Conservation (phyloP, 192 early-diverging fungal species). For the Rhizoclosmatium globosum region DNA sequence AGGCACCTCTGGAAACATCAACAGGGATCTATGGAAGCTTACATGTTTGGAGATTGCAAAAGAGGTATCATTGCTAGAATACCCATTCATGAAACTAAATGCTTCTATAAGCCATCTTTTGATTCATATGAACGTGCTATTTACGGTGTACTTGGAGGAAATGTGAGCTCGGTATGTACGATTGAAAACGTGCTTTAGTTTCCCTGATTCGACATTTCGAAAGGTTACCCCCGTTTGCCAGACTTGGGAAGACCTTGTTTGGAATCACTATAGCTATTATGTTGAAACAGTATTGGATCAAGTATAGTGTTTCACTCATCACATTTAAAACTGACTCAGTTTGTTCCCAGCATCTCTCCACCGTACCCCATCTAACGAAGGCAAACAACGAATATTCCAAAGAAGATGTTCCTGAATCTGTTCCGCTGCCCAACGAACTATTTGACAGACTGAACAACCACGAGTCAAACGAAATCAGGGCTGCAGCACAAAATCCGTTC, state of each 20-base stretch:
- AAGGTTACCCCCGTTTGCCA: constrained; percentile 76
- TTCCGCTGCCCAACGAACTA: constrained; percentile 25
- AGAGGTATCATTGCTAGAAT: constrained; percentile 39
- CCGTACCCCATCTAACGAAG: constrained; percentile 13
- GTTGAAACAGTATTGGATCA: constrained; percentile 69
- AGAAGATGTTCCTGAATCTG: constrained; percentile 7
- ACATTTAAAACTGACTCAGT: background rate
- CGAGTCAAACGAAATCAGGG: constrained; percentile 42
- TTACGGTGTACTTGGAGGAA: constrained; percentile 79
- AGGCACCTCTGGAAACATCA: constrained; percentile 61
- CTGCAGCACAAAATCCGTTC: constrained; percentile 48
- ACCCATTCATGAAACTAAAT: too few relatives aligned
- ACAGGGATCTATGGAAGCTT: constrained; percentile 73
- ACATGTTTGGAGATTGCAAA: constrained; percentile 65
- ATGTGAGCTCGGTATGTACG: constrained; percentile 49
- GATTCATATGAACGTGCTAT: constrained; percentile 80
- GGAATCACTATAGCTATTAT: constrained; percentile 80
- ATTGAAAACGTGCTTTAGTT: too few relatives aligned
- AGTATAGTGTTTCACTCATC: constrained; percentile 31
- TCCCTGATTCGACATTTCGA: background rate
- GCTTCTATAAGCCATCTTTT: constrained; percentile 44
- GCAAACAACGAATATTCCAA: constrained; percentile 27
- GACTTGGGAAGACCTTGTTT: constrained; percentile 88
- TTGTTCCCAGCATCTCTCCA: constrained; percentile 31
- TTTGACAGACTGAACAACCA: constrained; percentile 43